Evolutionary conservation across 768 basidiomycete genomes (phyloP).

Genomic region (Baorangia bicolor): DNA sequence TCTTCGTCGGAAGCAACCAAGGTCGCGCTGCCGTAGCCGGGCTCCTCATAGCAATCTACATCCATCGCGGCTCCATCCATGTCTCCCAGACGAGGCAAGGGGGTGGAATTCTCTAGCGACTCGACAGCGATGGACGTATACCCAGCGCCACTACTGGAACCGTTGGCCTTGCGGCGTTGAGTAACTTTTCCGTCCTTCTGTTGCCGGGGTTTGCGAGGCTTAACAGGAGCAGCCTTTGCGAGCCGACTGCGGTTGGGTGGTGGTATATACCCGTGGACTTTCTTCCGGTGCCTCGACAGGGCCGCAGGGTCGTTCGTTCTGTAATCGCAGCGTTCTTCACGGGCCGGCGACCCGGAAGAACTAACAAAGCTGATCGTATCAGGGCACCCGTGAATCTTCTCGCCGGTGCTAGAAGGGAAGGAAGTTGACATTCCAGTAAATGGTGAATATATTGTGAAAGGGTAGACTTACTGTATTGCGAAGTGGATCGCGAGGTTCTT

Average conservation of each 20-base stretch:
- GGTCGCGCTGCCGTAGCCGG: not conserved
- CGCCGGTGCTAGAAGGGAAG: conserved; percentile 20
- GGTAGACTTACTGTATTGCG: conserved; percentile 16
- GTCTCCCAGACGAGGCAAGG: not conserved
- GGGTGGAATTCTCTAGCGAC: not conserved
- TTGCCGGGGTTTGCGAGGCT: not conserved
- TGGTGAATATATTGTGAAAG: not conserved
- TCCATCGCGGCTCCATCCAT: not conserved
- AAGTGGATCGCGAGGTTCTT: conserved; percentile 22
- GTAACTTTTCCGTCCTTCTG: not conserved
- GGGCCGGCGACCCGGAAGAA: not conserved
- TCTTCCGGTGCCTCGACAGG: conserved; percentile 27
- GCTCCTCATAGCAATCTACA: not conserved
- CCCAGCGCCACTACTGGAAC: not conserved
- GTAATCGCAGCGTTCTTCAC: conserved; percentile 15
- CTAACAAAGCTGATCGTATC: not conserved
- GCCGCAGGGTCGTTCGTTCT: conserved; percentile 27
- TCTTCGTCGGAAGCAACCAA: not conserved
- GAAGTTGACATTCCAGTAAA: not conserved
- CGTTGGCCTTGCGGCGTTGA: not conserved
- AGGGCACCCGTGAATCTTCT: conserved; percentile 18
- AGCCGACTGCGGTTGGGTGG: not conserved
- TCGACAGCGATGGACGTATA: not conserved
- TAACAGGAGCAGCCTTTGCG: not conserved
- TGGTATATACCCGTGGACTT: conserved; percentile 22